Conservation (phyloP, 2,329 filamentous ascomycete genomes). For the Fusarium lateritium region DNA sequence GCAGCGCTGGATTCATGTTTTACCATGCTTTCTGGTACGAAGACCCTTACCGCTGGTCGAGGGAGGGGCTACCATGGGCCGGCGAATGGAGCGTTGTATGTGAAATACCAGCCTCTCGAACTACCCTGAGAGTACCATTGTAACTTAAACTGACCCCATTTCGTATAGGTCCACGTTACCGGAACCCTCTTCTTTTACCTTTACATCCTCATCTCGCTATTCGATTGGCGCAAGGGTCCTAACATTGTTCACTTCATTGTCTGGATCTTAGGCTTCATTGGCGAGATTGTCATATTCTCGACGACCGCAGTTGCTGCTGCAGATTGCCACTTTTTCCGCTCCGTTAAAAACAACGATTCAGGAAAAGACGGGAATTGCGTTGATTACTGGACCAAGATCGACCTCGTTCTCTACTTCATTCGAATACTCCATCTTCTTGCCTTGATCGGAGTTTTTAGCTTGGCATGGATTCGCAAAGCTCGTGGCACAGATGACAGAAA, state of each 20-base stretch:
- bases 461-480: constrained; percentile 60
- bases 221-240: constrained; percentile 87
- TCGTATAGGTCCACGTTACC: constrained; percentile 82
- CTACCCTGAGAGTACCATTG: constrained; percentile 7
- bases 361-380: constrained; percentile 51
- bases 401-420: constrained; percentile 76
- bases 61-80: constrained; percentile 75
- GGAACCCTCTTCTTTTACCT: constrained; percentile 90
- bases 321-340: constrained; percentile 72
- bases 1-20: constrained; percentile 80
- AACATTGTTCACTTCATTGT: constrained; percentile 83
- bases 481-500: constrained; percentile 56
- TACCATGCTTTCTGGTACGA: constrained; percentile 75
- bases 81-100: constrained; percentile 83
- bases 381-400: constrained; percentile 63
- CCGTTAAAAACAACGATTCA: constrained; percentile 49
- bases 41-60: constrained; percentile 57
- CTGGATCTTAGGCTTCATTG: constrained; percentile 80
- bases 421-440: constrained; percentile 77
- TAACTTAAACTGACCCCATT: constrained; percentile 41
- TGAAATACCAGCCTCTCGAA: constrained; percentile 37
- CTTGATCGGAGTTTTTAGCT: constrained; percentile 65
- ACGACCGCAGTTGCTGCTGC: constrained; percentile 79
- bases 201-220: constrained; percentile 86
- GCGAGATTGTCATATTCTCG: constrained; percentile 81